These are phyloP conservation scores for Colletotrichum zoysiae DNA, from an alignment of 2,329 filamentous ascomycete genomes.

Conservation along the genomic window DNA sequence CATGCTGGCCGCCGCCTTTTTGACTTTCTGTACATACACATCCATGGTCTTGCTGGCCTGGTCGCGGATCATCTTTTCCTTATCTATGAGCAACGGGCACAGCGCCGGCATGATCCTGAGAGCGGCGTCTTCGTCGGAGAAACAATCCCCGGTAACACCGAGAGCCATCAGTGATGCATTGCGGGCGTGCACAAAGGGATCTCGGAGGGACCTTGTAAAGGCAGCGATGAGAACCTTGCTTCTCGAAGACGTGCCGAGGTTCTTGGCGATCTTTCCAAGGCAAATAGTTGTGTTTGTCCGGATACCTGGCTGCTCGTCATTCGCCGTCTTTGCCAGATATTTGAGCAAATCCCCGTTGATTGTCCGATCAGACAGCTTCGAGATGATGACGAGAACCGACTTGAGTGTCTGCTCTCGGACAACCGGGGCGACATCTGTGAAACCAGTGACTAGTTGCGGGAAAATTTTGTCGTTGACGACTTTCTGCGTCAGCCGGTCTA, in stretches of 20 bases:
- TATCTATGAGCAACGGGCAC: constrained; percentile 88
- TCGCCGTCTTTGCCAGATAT: constrained; percentile 93
- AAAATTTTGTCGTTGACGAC: constrained; percentile 97
- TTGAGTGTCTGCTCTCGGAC: constrained; percentile 97
- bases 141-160: constrained; percentile 86
- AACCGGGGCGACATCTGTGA: constrained; percentile 90
- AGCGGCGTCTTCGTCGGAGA: constrained; percentile 91
- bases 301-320: constrained; percentile 97
- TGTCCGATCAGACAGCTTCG: constrained; percentile 90
- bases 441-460: constrained; percentile 93
- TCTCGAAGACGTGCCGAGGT: constrained; percentile 81
- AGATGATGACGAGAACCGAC: constrained; percentile 87
- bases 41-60: constrained; percentile 93
- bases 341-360: constrained; percentile 94
- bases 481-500: constrained; percentile 88
- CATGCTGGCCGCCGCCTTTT: constrained; percentile 81
- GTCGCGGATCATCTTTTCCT: constrained; percentile 93
- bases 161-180: constrained; percentile 91
- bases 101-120: constrained; percentile 84
- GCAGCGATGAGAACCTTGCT: constrained; percentile 94
- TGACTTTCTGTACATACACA: constrained; percentile 83
- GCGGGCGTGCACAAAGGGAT: constrained; percentile 94
- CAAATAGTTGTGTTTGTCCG: constrained; percentile 98
- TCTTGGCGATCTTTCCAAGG: constrained; percentile 93
- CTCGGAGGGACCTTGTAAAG: constrained; percentile 87